Percentiles rank a stretch among this genome's conserved stretches.
These are phyloP conservation scores for Austroboletus rostrupii DNA, from an alignment of 1,284 basidiomycete genomes.

Conservation along the genomic window DNA sequence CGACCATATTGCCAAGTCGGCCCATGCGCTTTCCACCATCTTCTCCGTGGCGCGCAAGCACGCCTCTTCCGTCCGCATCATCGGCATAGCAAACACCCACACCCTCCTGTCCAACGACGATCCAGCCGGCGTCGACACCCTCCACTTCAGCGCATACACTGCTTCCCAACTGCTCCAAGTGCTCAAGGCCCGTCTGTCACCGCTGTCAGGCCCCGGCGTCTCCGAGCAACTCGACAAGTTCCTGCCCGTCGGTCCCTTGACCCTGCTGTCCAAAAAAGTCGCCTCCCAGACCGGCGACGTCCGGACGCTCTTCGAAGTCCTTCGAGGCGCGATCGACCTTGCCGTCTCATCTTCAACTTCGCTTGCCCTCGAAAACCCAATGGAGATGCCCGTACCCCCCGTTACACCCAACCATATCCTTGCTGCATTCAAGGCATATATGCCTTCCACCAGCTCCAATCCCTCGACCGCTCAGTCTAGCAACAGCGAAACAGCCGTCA, in stretches of 20 bases:
- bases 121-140: slow-evolving; percentile 46
- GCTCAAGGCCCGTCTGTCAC: slow-evolving; percentile 54
- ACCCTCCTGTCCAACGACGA: slow-evolving; percentile 44
- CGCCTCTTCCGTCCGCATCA: slow-evolving; percentile 47
- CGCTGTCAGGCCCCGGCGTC: slow-evolving; percentile 37
- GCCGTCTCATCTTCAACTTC: slow-evolving; percentile 38
- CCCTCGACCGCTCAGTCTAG: slow-evolving; percentile 29
- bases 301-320: slow-evolving; percentile 68
- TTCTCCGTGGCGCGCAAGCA: slow-evolving; percentile 59
- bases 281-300: slow-evolving; percentile 77
- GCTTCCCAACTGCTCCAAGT: slow-evolving; percentile 64
- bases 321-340: slow-evolving; percentile 71
- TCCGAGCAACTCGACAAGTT: slow-evolving; percentile 44
- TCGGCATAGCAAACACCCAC: slow-evolving; percentile 82
- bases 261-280: slow-evolving; percentile 70
- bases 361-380: slow-evolving; percentile 32
- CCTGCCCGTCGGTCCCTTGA: slow-evolving; percentile 58
- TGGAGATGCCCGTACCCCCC: slow-evolving; percentile 39
- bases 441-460: slow-evolving; percentile 41
- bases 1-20: slow-evolving; percentile 64
- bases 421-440: slow-evolving; percentile 64
- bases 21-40: slow-evolving; percentile 53
- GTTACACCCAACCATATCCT: slow-evolving; percentile 65
- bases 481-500: slow-evolving; percentile 60
- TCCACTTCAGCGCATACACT: slow-evolving; percentile 75